Evolutionary conservation across 2,329 filamentous ascomycete species (phyloP), one percentile per base, ranked within the genome.

Genomic region (Trichocomaceae sp.): DNA sequence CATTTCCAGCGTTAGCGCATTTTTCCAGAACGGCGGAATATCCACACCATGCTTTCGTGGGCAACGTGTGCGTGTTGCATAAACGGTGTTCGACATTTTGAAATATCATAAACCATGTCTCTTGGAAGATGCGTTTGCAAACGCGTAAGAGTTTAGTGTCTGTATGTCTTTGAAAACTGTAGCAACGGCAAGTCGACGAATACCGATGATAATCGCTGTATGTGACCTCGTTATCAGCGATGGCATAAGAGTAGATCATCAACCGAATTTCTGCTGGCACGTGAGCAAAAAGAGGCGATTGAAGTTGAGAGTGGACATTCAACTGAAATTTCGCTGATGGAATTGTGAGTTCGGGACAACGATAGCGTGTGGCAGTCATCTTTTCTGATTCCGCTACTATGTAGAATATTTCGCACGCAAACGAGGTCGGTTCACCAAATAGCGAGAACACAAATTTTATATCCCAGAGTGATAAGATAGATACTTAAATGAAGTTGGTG

Each of bases 191-290:
- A 35, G 31, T 35, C 13, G 31, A 3, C 31, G 6, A 13, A 15
- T 13, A 13, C 2, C 31, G 31, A 13, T 2, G 31, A 13, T 3
- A 13, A 15, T 35, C 31, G 12, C 2, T 13, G 13, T 15, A 13
- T 35, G 12, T 35, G 31, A 35, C 71, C 5, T 70, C 67, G 35
- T 68, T 72, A 23, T 73, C 71, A 7, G 69, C 63, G 2, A 79
- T 61, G 0, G 64, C 70, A 46, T 64, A 66, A 6, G 65, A 55
- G 62, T 79, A 83, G 47, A 82, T 78, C 1, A 66, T 61, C 56
- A 69, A 68, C 53, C 80, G 75, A 13, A 82, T 59, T 62, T 82
- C 80, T 12, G 72, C 70, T 0, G 79, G 79, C 0, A 82, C 61
- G 2, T 56, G 13, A 0, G 50, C 39, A 59, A 75, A 77, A 0